Conservation (phyloP, 2,329 filamentous ascomycete genomes). For the Microsporum canis region DNA sequence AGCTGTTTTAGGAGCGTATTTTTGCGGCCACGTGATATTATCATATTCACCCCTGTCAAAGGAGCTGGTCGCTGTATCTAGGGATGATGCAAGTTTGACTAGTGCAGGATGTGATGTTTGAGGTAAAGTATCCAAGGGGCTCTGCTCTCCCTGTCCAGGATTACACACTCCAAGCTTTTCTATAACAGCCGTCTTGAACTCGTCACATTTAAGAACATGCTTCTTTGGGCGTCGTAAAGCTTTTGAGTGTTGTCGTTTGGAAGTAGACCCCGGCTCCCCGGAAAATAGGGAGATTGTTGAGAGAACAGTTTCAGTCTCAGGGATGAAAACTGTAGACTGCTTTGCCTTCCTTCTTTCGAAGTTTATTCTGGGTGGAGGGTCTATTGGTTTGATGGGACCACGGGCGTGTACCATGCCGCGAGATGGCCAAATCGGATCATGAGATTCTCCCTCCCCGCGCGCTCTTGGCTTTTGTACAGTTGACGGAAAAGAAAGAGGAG, state of each 20-base stretch:
- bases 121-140: neutral
- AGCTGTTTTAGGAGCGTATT: constrained; percentile 64
- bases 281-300: neutral
- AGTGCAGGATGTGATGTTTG: constrained; percentile 46
- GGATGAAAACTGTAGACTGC: constrained; percentile 22
- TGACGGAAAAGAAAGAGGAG: neutral
- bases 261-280: neutral
- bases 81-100: constrained; percentile 45
- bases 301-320: constrained; percentile 26
- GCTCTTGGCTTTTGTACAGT: neutral
- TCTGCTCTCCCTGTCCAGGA: neutral
- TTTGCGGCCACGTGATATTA: constrained; percentile 61
- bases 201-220: neutral
- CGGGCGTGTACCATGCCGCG: constrained; percentile 39
- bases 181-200: neutral
- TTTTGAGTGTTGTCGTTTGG: neutral
- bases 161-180: neutral
- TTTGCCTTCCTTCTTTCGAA: constrained; percentile 30
- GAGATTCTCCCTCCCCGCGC: constrained; percentile 15
- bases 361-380: neutral
- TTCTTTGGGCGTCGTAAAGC: constrained; percentile 6
- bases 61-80: constrained; percentile 56
- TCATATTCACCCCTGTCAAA: constrained; percentile 75
- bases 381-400: neutral
- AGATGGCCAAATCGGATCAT: constrained; percentile 32